phyloP scores from a whole-genome alignment of 2,329 filamentous ascomycete species.

The Graphilbum fragrans region DNA sequence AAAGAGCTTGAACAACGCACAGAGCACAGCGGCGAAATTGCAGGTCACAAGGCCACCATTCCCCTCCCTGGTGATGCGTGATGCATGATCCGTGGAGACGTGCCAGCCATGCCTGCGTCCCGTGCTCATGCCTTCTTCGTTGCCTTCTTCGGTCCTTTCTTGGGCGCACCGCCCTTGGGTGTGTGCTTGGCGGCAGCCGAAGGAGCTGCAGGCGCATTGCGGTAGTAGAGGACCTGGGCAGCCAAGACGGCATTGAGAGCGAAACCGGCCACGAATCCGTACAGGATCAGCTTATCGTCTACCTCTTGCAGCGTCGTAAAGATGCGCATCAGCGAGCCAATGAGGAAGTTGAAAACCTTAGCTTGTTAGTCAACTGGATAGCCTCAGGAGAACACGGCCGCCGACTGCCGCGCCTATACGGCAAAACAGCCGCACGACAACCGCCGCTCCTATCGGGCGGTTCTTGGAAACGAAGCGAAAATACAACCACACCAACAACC shows the following conservation, averaged over 20 bases:
- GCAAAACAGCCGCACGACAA: too few relatives aligned
- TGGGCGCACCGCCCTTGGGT: background rate
- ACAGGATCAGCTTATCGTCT: constrained; percentile 90
- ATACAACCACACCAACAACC: background rate
- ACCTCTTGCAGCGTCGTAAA: constrained; percentile 98
- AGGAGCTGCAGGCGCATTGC: constrained; percentile 47
- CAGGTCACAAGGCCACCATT: too few relatives aligned
- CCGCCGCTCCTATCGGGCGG: too few relatives aligned
- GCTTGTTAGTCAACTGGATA: background rate
- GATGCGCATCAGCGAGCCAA: constrained; percentile 84
- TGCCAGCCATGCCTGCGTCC: background rate
- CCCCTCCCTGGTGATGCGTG: too few relatives aligned
- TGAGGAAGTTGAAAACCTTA: constrained; percentile 96
- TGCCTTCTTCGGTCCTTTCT: background rate
- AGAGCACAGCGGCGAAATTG: too few relatives aligned
- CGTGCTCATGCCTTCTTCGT: constrained; percentile 1
- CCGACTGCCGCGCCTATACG: too few relatives aligned
- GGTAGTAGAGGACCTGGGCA: constrained; percentile 89
- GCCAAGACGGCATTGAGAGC: constrained; percentile 79
- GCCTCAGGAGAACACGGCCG: too few relatives aligned
- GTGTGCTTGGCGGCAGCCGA: constrained; percentile 24
- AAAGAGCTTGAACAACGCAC: too few relatives aligned
- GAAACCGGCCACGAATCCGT: constrained; percentile 87
- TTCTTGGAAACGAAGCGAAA: background rate
- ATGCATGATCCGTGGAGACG: background rate